Evolutionary conservation across 83 land plant species (phyloP), one percentile per base, ranked within the genome.

Genomic region (Thuja plicata): DNA sequence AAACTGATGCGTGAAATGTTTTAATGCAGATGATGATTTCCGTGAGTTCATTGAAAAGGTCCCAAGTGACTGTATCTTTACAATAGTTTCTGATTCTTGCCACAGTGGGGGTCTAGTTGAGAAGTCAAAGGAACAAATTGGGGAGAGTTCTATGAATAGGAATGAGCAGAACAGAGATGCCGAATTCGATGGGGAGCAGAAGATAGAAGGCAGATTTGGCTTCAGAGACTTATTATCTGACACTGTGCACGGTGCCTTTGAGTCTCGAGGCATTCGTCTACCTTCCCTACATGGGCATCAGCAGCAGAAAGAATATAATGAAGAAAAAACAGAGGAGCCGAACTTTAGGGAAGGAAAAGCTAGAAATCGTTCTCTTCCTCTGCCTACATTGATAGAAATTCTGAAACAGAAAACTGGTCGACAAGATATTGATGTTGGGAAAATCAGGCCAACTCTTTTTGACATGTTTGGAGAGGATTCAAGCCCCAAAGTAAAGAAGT

Each of bases 401-500:
- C 92, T 98, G 66, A 94, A 97, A 92, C 94, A 97, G 89, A 95
- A 97, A 88, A 94, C 99, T 15, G 99, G 99, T 45, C 95, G 96
- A 84, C 95, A 97, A 24, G 95, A 97, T 35, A 96, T 98, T 30
- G 94, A 95, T 82, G 95, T 97, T n/a, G 99, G 99, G 45, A 96
- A 96, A 87, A 90, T 98, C 37, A 90, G 99, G 89, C 99, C 98
- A 2, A 93, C 99, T 30, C 93, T 98, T 32, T 98, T 94, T 86
- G 97, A 97, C 60, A 88, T 94, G 46, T 98, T 98, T 89, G 99
- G 99, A 12, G 97, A 97, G 35, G 99, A 98, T 88, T 90, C 99
- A 1, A 98, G 99, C 92, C 99, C 99, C 73, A 97, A 95, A 88
- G 97, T 98, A 89, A 98, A 98, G 98, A 95, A 93, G 89, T 98